These are phyloP conservation scores for Cruciata laevipes DNA, from an alignment of 257 asterid genomes.

Conservation along the genomic window DNA sequence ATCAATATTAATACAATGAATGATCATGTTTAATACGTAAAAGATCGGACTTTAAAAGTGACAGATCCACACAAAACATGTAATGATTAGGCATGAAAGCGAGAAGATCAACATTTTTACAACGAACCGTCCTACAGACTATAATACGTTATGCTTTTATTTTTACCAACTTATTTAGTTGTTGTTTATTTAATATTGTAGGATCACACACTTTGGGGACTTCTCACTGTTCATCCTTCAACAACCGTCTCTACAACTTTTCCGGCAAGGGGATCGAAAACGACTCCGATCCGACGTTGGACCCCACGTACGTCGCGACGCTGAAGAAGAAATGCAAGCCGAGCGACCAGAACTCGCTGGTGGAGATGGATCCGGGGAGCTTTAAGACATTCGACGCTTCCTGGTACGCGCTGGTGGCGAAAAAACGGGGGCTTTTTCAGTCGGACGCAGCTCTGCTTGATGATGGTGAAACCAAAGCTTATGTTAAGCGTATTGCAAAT, in stretches of 20 bases:
- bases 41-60: too few relatives aligned
- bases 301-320: conserved; percentile 18
- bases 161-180: too few relatives aligned
- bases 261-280: conserved; percentile 20
- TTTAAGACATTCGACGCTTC: conserved; percentile 28
- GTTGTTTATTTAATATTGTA: background rate
- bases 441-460: conserved; percentile 39
- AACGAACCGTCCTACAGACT: too few relatives aligned
- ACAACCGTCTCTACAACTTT: conserved; percentile 34
- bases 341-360: conserved; percentile 24
- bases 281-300: conserved; percentile 29
- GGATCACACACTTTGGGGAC: conserved; percentile 41
- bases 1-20: too few relatives aligned
- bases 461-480: conserved; percentile 27
- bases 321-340: conserved; percentile 26
- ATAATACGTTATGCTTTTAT: too few relatives aligned
- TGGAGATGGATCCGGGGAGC: conserved; percentile 47
- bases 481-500: conserved; percentile 23
- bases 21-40: too few relatives aligned
- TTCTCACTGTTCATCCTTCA: conserved; percentile 41
- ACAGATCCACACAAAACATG: too few relatives aligned
- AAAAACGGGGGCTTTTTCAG: conserved; percentile 35
- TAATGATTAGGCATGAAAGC: too few relatives aligned
- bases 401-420: conserved; percentile 22
- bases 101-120: too few relatives aligned